Evolutionary conservation across 345 rosid genomes (phyloP).

Genomic region (Barbarea vulgaris): DNA sequence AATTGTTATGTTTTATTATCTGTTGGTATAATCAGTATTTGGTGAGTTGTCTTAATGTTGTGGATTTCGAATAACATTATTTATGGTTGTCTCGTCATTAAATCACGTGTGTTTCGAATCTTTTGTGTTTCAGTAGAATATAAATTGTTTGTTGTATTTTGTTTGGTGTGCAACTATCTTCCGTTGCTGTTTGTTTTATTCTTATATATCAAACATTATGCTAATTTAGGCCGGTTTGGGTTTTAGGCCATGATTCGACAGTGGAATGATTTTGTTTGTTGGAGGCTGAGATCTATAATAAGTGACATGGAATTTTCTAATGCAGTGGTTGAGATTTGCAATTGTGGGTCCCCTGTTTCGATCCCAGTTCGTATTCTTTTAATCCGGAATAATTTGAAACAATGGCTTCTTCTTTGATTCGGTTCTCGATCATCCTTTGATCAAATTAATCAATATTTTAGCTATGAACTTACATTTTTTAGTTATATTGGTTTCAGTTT

Average conservation of each 20-base stretch:
- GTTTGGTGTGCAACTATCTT: too few relatives aligned
- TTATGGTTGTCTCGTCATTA: too few relatives aligned
- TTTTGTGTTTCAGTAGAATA: too few relatives aligned
- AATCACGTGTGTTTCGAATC: too few relatives aligned
- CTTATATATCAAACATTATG: too few relatives aligned
- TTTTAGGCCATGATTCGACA: conserved; percentile 7
- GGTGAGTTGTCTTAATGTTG: too few relatives aligned
- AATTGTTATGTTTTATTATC: too few relatives aligned
- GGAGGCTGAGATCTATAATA: conserved; percentile 25
- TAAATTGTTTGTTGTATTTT: too few relatives aligned
- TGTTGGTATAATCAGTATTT: too few relatives aligned
- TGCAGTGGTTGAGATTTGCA: conserved; percentile 18
- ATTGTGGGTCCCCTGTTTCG: conserved; percentile 10
- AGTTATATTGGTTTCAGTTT: not conserved
- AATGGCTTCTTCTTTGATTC: conserved; percentile 15
- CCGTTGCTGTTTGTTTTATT: too few relatives aligned
- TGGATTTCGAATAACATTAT: too few relatives aligned
- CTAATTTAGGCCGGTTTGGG: conserved; percentile 31
- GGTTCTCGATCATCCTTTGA: not conserved
- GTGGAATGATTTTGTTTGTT: conserved; percentile 1
- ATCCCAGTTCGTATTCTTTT: not conserved
- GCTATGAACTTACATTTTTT: not conserved
- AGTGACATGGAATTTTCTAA: conserved; percentile 7
- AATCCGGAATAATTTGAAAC: not conserved
- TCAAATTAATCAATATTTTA: not conserved